Evolutionary conservation across 176 grass and related monocot genomes (phyloP).

Genomic region (Lolium perenne): DNA sequence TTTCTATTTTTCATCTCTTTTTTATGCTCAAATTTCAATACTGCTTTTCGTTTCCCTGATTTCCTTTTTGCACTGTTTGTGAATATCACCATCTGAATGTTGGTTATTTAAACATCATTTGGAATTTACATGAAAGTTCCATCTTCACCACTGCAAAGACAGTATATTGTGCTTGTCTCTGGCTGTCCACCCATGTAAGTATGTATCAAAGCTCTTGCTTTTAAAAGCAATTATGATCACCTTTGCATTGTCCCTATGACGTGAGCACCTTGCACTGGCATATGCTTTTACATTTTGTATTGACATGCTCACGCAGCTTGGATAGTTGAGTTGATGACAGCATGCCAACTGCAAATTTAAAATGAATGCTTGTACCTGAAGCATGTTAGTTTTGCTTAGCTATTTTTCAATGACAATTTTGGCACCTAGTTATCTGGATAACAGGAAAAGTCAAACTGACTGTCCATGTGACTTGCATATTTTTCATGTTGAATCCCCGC

Average conservation of each 20-base stretch:
- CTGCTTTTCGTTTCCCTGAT: background rate
- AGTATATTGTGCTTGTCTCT: slow-evolving; percentile 14
- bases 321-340: slow-evolving; percentile 40
- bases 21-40: slow-evolving; percentile 20
- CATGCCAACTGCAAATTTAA: slow-evolving; percentile 28
- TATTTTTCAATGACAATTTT: slow-evolving; percentile 21
- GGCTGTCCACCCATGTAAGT: slow-evolving; percentile 33
- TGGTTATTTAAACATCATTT: slow-evolving; percentile 12
- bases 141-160: slow-evolving; percentile 25
- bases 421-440: slow-evolving; percentile 3
- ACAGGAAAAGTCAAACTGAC: background rate
- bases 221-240: slow-evolving; percentile 36
- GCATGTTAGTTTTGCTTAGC: background rate
- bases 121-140: slow-evolving; percentile 35
- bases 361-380: slow-evolving; percentile 36
- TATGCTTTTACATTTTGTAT: slow-evolving; percentile 45
- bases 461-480: background rate
- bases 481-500: background rate
- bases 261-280: slow-evolving; percentile 31
- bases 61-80: background rate
- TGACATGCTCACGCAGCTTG: slow-evolving; percentile 41
- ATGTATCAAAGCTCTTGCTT: slow-evolving; percentile 39
- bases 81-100: slow-evolving; percentile 3
- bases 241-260: slow-evolving; percentile 37
- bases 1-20: slow-evolving; percentile 12